phyloP scores from a whole-genome alignment of 768 basidiomycete genomes.

The Lepiota subincarnata region DNA sequence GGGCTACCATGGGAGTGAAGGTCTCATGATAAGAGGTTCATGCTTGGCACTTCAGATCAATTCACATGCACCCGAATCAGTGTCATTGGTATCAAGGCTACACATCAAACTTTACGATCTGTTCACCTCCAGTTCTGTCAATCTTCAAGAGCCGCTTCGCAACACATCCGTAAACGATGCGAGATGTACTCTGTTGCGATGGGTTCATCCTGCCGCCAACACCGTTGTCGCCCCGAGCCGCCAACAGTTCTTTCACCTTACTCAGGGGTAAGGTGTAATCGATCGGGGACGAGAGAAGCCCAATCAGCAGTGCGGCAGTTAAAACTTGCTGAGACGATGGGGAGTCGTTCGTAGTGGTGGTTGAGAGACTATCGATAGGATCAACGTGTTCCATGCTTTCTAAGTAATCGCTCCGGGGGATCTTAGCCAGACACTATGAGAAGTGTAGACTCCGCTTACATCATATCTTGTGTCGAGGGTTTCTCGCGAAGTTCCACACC shows the following conservation, averaged over 20 bases:
- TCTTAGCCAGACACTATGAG: neutral
- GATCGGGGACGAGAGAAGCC: constrained; percentile 51
- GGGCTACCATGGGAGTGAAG: no score
- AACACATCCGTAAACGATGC: constrained; percentile 74
- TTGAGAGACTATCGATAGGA: constrained; percentile 46
- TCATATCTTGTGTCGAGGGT: constrained; percentile 48
- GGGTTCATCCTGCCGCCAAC: constrained; percentile 39
- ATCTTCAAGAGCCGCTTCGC: constrained; percentile 77
- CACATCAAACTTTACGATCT: constrained; percentile 66
- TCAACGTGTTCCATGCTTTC: constrained; percentile 26
- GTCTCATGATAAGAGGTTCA: no score
- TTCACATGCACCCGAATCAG: neutral
- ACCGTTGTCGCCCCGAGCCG: constrained; percentile 28
- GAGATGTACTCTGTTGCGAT: constrained; percentile 25
- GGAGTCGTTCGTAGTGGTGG: constrained; percentile 23
- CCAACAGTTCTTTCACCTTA: constrained; percentile 55
- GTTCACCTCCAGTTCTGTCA: constrained; percentile 70
- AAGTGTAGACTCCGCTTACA: constrained; percentile 38
- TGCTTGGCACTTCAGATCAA: no score
- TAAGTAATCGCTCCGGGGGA: constrained; percentile 4
- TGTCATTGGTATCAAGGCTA: neutral
- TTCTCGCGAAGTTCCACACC: constrained; percentile 29
- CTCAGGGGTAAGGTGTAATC: constrained; percentile 56
- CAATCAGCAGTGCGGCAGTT: constrained; percentile 61
- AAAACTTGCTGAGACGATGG: constrained; percentile 68